phyloP scores from a whole-genome alignment of 345 rosid species.

The Gossypium stocksii region DNA sequence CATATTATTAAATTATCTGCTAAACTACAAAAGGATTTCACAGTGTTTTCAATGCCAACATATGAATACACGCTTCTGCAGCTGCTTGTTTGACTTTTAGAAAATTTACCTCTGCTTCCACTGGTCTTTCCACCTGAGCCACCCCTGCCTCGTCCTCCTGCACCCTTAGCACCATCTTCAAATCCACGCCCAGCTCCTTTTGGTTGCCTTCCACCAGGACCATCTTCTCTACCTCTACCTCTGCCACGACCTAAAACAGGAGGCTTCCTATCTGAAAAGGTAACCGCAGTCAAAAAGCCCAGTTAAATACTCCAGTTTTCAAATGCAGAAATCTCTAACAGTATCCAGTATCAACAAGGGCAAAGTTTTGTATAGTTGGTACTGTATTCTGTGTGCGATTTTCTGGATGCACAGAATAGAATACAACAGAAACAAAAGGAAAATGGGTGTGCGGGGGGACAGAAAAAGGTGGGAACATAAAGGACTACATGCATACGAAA shows the following conservation, averaged over 20 bases:
- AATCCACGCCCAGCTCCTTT: slow-evolving; percentile 69
- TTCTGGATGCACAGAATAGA: neutral
- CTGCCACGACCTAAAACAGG: slow-evolving; percentile 49
- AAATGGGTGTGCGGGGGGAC: neutral
- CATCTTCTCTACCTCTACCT: slow-evolving; percentile 83
- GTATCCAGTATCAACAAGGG: neutral
- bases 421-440: neutral
- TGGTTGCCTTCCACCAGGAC: slow-evolving; percentile 48
- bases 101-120: slow-evolving; percentile 54
- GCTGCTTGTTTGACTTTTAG: neutral
- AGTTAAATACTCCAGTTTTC: slow-evolving; percentile 5
- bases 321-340: neutral
- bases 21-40: neutral
- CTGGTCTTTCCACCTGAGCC: slow-evolving; percentile 53
- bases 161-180: slow-evolving; percentile 51
- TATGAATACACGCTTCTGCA: neutral
- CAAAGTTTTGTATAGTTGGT: neutral
- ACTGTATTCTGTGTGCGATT: neutral
- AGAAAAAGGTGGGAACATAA: neutral
- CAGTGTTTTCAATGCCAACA: neutral
- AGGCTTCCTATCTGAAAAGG: slow-evolving; percentile 60
- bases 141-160: slow-evolving; percentile 59
- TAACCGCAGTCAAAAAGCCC: neutral
- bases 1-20: no score
- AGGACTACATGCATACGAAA: neutral